phyloP scores from a whole-genome alignment of 345 rosid species.

The Anacardium occidentale region DNA sequence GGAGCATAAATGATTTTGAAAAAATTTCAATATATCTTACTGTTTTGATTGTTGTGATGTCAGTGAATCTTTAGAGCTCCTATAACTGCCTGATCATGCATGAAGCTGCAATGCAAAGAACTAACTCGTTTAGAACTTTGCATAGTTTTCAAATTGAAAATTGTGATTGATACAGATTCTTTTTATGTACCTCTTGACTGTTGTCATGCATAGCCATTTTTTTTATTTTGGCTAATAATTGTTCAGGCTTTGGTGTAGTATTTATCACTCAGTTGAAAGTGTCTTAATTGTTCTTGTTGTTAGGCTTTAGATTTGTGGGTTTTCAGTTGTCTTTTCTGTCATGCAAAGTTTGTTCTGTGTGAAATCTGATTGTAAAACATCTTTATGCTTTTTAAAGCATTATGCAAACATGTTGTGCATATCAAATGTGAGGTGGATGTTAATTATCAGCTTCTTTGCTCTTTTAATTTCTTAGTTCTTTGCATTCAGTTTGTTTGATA shows the following conservation, averaged over 20 bases:
- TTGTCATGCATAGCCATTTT: no score
- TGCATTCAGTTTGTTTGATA: not conserved
- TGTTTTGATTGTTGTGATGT: not conserved
- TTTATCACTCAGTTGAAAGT: no score
- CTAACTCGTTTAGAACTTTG: not conserved
- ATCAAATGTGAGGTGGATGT: conserved; percentile 1
- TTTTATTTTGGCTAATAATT: no score
- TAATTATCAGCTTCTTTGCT: not conserved
- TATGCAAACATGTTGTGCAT: no score
- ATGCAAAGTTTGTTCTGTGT: not conserved
- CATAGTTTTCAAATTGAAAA: not conserved
- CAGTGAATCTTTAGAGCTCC: not conserved
- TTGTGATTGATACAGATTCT: no score
- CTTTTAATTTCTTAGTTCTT: no score
- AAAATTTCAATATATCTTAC: not conserved
- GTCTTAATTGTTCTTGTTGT: not conserved
- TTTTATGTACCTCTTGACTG: no score
- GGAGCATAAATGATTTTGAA: not conserved
- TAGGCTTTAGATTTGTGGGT: not conserved
- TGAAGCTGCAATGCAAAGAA: not conserved
- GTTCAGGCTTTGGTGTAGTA: no score
- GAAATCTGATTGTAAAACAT: conserved; percentile 1
- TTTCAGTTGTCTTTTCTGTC: not conserved
- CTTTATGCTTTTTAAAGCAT: not conserved
- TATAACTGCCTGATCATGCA: not conserved